phyloP scores from a whole-genome alignment of 352 stramenopile species.

The Globisporangium nagaii region DNA sequence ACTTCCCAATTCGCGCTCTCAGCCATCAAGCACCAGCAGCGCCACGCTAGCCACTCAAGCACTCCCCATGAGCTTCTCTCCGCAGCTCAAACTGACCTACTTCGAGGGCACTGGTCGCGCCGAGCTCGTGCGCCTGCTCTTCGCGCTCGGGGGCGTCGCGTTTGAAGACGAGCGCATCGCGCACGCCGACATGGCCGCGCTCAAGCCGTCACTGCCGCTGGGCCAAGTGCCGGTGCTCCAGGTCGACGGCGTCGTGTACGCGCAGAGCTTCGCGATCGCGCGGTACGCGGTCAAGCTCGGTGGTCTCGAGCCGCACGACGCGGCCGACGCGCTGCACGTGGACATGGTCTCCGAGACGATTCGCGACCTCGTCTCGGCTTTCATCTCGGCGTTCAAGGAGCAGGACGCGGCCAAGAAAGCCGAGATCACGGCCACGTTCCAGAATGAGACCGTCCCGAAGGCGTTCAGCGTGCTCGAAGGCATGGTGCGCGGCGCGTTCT shows the following conservation, averaged over 20 bases:
- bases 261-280: conserved; percentile 56
- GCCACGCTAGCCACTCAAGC: not conserved
- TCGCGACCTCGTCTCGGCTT: conserved; percentile 21
- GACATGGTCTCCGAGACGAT: conserved; percentile 50
- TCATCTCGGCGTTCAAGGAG: conserved; percentile 30
- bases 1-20: not conserved
- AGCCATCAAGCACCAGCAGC: no score
- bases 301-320: conserved; percentile 54
- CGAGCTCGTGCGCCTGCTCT: conserved; percentile 55
- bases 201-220: conserved; percentile 52
- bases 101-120: conserved; percentile 44
- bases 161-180: conserved; percentile 63
- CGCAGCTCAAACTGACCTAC: conserved; percentile 65
- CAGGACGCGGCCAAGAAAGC: conserved; percentile 33
- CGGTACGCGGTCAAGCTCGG: conserved; percentile 46
- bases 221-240: conserved; percentile 50
- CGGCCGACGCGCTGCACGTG: conserved; percentile 43
- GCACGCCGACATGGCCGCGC: conserved; percentile 27
- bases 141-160: conserved; percentile 43
- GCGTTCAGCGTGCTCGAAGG: conserved; percentile 18
- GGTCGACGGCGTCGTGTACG: conserved; percentile 39
- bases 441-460: conserved; percentile 18
- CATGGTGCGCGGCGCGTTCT: conserved; percentile 34
- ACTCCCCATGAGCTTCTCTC: not conserved
- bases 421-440: conserved; percentile 19